Conservation (phyloP, 768 basidiomycete species). For the Suillus alpinus region DNA sequence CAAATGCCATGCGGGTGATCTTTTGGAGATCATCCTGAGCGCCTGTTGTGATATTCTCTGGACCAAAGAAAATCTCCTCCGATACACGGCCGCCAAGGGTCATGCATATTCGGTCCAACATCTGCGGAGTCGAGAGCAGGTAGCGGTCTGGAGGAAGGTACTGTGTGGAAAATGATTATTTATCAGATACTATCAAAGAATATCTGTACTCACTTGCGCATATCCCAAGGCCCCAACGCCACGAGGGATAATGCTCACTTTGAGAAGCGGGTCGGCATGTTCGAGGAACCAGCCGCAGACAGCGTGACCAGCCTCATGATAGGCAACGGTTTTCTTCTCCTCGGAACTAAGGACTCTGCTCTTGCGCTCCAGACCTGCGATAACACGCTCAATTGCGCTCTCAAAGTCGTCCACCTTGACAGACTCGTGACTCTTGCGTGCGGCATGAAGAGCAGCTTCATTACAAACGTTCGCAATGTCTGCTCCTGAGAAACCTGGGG, state of each 20-base stretch:
- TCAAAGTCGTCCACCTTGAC: slow-evolving; percentile 90
- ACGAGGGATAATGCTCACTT: slow-evolving; percentile 97
- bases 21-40: slow-evolving; percentile 98
- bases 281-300: slow-evolving; percentile 99
- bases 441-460: slow-evolving; percentile 94
- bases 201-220: slow-evolving; percentile 64
- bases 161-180: slow-evolving; percentile 33
- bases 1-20: slow-evolving; percentile 97
- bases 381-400: slow-evolving; percentile 95
- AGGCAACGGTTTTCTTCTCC: slow-evolving; percentile 98
- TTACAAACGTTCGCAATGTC: slow-evolving; percentile 99
- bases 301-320: slow-evolving; percentile 98
- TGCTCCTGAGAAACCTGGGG: slow-evolving; percentile 97
- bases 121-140: slow-evolving; percentile 91
- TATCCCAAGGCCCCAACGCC: slow-evolving; percentile 96
- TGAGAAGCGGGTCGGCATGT: slow-evolving; percentile 93
- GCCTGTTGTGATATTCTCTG: slow-evolving; percentile 91
- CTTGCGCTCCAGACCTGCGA: slow-evolving; percentile 96
- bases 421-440: slow-evolving; percentile 74
- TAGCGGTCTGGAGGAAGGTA: slow-evolving; percentile 96
- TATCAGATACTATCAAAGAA: slow-evolving; percentile 8
- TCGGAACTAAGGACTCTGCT: slow-evolving; percentile 88
- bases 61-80: slow-evolving; percentile 96
- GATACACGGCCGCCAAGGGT: slow-evolving; percentile 96
- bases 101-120: slow-evolving; percentile 96